These are phyloP conservation scores for Ocimum tenuiflorum DNA, from an alignment of 257 asterid genomes.

Conservation along the genomic window DNA sequence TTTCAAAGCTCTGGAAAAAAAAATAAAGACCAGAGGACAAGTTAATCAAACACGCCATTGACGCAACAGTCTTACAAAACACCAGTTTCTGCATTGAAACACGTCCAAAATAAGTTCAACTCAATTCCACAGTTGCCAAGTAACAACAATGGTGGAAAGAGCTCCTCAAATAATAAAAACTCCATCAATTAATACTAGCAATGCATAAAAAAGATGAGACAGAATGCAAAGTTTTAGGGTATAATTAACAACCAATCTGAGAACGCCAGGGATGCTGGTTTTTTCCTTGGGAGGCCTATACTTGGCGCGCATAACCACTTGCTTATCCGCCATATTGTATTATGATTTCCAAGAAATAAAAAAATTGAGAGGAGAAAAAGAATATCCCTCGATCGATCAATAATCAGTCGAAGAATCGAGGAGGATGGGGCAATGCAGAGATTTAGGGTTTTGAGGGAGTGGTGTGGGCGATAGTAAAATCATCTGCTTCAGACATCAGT, in stretches of 20 bases:
- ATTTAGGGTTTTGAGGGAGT: conserved; percentile 26
- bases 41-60: background rate
- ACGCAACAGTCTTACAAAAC: background rate
- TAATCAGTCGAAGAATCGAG: background rate
- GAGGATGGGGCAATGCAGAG: background rate
- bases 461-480: background rate
- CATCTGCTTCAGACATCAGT: conserved; percentile 15
- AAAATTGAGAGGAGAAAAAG: background rate
- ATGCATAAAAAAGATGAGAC: conserved; percentile 1
- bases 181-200: conserved; percentile 12
- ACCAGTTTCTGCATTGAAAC: background rate
- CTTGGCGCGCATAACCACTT: conserved; percentile 67
- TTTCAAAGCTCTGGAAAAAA: conserved; percentile 54
- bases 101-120: background rate
- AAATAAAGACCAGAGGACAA: conserved; percentile 1
- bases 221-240: conserved; percentile 2
- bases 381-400: background rate
- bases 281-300: conserved; percentile 64
- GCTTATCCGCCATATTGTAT: conserved; percentile 53
- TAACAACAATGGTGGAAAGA: background rate
- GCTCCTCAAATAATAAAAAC: background rate
- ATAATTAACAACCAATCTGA: conserved; percentile 51
- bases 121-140: background rate
- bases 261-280: conserved; percentile 69
- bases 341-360: background rate